phyloP scores from a whole-genome alignment of 208 protist species.

The Acanthamoeba royreba region DNA sequence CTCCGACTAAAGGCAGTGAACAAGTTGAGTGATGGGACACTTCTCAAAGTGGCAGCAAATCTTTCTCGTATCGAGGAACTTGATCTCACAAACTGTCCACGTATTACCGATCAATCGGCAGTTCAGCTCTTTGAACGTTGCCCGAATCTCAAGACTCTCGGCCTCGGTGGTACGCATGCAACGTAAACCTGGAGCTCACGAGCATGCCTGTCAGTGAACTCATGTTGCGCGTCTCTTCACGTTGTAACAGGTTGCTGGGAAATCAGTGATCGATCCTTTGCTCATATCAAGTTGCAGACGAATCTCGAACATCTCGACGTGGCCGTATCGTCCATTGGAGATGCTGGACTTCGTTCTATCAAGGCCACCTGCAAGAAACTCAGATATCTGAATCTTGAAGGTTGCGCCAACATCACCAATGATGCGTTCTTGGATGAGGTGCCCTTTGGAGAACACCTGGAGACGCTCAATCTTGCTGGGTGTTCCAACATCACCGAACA shows the following conservation, averaged over 20 bases:
- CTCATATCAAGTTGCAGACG: not conserved
- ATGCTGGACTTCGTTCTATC: not conserved
- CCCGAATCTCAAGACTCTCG: not conserved
- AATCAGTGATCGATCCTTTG: not conserved
- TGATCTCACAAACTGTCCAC: not conserved
- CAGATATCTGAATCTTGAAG: constrained; percentile 24
- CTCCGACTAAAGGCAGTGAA: not conserved
- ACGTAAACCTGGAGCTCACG: no score
- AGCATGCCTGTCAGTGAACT: no score
- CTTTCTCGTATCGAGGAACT: not conserved
- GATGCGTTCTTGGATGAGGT: not conserved
- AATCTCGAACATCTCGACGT: not conserved
- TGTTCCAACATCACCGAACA: not conserved
- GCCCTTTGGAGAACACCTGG: not conserved
- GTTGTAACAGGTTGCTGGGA: constrained; percentile 23
- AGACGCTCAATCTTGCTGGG: constrained; percentile 2
- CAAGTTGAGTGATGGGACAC: not conserved
- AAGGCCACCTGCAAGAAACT: not conserved
- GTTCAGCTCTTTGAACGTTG: not conserved
- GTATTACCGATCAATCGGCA: not conserved
- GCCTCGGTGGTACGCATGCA: not conserved
- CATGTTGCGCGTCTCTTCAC: not conserved
- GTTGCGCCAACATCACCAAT: constrained; percentile 26
- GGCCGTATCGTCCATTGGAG: not conserved
- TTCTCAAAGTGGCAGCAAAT: not conserved